Evolutionary conservation across 768 basidiomycete genomes (phyloP).

Genomic region (Boletus subparvulus): DNA sequence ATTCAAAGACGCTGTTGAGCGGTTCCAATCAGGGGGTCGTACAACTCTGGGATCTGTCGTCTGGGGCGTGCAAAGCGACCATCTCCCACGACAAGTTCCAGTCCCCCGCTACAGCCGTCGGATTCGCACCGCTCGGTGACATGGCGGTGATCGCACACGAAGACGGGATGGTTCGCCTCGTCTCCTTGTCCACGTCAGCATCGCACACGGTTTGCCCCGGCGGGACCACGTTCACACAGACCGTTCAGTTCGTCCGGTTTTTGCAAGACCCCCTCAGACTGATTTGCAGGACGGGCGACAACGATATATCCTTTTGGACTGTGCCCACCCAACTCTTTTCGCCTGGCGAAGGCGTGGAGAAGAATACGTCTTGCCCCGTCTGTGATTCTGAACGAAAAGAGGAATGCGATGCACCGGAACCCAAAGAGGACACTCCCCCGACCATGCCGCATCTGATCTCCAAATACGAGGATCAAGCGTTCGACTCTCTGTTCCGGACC

Average conservation of each 20-base stretch:
- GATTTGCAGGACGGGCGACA: not conserved
- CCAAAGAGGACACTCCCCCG: not conserved
- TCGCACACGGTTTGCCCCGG: slow-evolving; percentile 5
- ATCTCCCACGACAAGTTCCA: not conserved
- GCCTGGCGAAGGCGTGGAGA: not conserved
- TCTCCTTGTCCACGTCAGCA: not conserved
- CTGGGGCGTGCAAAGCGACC: slow-evolving; percentile 6
- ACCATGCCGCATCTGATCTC: slow-evolving; percentile 2
- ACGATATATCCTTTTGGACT: not conserved
- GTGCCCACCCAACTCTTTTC: not conserved
- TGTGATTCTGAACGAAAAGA: not conserved
- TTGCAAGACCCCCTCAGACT: slow-evolving; percentile 1
- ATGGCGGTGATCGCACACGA: slow-evolving; percentile 3
- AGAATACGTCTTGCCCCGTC: not conserved
- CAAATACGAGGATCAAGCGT: not conserved
- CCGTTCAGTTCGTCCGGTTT: not conserved
- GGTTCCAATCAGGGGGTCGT: slow-evolving; percentile 7
- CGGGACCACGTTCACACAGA: not conserved
- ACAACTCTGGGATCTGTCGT: slow-evolving; percentile 11
- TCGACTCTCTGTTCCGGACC: slow-evolving; percentile 5
- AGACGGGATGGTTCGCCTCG: slow-evolving; percentile 8
- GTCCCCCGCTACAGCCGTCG: slow-evolving; percentile 1
- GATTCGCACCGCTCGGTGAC: slow-evolving; percentile 3
- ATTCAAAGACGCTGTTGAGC: slow-evolving; percentile 11
- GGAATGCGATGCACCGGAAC: not conserved